Conservation (phyloP, 768 basidiomycete species). For the Termitomyces sp. region DNA sequence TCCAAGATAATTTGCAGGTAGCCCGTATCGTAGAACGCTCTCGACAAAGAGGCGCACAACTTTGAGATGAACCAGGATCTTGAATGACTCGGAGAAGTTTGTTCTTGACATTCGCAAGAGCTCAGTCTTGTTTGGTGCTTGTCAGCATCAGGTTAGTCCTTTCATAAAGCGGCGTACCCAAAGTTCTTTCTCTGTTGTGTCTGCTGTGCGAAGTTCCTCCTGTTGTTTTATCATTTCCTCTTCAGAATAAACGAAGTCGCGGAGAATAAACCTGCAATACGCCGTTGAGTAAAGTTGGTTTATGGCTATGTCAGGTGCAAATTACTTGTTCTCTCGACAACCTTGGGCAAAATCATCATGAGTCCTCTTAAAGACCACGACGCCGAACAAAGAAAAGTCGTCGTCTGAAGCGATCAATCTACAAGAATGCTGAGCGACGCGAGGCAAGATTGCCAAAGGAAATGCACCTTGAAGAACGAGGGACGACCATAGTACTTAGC, state of each 20-base stretch:
- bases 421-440: slow-evolving; percentile 6
- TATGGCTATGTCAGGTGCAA: slow-evolving; percentile 4
- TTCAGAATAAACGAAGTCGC: slow-evolving; percentile 92
- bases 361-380: slow-evolving; percentile 86
- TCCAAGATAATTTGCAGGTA: slow-evolving; percentile 88
- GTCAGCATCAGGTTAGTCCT: slow-evolving; percentile 2
- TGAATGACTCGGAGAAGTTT: slow-evolving; percentile 96
- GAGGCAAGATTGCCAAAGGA: slow-evolving; percentile 3
- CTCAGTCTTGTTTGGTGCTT: slow-evolving; percentile 64
- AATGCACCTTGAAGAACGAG: slow-evolving; percentile 81
- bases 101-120: slow-evolving; percentile 86
- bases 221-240: slow-evolving; percentile 76
- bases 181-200: slow-evolving; percentile 89
- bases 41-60: slow-evolving; percentile 89
- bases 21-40: slow-evolving; percentile 91
- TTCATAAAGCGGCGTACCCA: slow-evolving; percentile 66
- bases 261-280: slow-evolving; percentile 72
- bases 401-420: slow-evolving; percentile 82
- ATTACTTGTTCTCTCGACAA: slow-evolving; percentile 92
- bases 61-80: slow-evolving; percentile 91
- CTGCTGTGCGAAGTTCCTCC: slow-evolving; percentile 76
- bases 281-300: slow-evolving; percentile 3
- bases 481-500: slow-evolving; percentile 86
- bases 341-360: slow-evolving; percentile 93
- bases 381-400: slow-evolving; percentile 82